Base-by-base conservation (phyloP, 2,329 filamentous ascomycete species). In the Cylindrodendrum hubeiense region DNA sequence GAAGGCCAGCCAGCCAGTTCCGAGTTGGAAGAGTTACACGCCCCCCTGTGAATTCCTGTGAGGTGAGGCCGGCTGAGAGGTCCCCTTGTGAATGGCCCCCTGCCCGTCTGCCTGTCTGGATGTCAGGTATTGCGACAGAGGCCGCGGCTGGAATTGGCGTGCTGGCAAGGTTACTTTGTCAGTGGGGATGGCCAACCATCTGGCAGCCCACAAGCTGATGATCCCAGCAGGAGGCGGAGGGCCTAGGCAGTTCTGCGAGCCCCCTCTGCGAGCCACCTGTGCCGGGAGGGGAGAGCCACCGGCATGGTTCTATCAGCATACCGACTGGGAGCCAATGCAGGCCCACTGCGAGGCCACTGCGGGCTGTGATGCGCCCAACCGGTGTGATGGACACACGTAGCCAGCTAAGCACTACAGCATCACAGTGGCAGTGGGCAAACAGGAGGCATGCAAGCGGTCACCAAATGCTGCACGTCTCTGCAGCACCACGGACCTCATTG, bases 321-420 rank as follows among this genome's bases (percentile, higher is more conserved):
- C 53, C 39, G 55, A 44, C 39, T 52, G 53, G 44, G 49, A 58
- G 49, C 60, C 54, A 30, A 58, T 63, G 60, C 61, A 64, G 43
- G 26, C 55, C 56, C 58, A 62, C 65, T 59, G 62, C 52, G 66
- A 64, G 63, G 53, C 60, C 50, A 54, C 60, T 72, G 71, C 67
- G 44, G 60, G 68, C 58, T 63, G 47, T 26, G 65, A 67, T 72
- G 63, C 67, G 55, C 65, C 63, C 67, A 71, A 60, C 70, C 70
- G 71, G 50, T 74, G 50, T 60, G 60, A 67, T 71, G 44, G 68
- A 60, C 64, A 71, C 71, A 74, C 71, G 71, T 74, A 74, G 63
- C 66, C 59, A 63, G 59, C 56, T 21, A 30, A 50, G 28, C 30
- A 41, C 47, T 64, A 34, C 41, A 37, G 55, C 54, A 52, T 58